Conservation (phyloP, 1,139 yeast species). For the Saccharomycopsis hybrid region DNA sequence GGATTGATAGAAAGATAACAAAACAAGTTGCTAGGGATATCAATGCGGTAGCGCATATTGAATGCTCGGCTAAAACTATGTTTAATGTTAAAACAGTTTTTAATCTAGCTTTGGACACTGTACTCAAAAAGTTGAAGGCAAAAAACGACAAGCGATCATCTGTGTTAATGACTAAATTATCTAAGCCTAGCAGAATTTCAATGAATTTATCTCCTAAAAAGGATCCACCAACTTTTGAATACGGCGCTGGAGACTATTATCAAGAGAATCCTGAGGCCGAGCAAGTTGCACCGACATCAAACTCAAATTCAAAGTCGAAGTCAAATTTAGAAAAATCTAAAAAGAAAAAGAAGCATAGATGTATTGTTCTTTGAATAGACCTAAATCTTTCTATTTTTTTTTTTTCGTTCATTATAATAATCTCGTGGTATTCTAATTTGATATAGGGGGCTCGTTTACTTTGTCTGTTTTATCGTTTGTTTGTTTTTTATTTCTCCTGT, state of each 20-base stretch:
- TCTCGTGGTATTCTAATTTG: too few species aligned
- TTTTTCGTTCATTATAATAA: neutral
- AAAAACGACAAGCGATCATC: neutral
- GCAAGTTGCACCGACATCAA: constrained; percentile 1
- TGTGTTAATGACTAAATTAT: neutral
- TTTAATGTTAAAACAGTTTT: constrained; percentile 64
- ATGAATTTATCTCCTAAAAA: constrained; percentile 2
- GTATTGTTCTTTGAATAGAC: constrained; percentile 3
- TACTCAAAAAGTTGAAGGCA: constrained; percentile 19
- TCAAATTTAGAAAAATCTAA: neutral
- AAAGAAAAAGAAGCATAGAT: neutral
- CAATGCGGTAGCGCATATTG: constrained; percentile 72
- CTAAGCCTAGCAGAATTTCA: neutral
- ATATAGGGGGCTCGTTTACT: too few species aligned
- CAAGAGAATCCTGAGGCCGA: constrained; percentile 1
- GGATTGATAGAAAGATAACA: constrained; percentile 34
- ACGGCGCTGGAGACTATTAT: neutral
- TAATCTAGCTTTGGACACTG: constrained; percentile 33
- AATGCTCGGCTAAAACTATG: constrained; percentile 71
- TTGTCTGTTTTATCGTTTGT: too few species aligned
- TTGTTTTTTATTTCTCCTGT: too few species aligned
- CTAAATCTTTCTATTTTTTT: neutral
- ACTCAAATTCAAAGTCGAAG: neutral
- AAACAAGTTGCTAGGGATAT: constrained; percentile 55
- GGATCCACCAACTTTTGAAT: constrained; percentile 12